Base-by-base conservation (phyloP, 306 rosid genomes). In the Cicer pinnatifidum region DNA sequence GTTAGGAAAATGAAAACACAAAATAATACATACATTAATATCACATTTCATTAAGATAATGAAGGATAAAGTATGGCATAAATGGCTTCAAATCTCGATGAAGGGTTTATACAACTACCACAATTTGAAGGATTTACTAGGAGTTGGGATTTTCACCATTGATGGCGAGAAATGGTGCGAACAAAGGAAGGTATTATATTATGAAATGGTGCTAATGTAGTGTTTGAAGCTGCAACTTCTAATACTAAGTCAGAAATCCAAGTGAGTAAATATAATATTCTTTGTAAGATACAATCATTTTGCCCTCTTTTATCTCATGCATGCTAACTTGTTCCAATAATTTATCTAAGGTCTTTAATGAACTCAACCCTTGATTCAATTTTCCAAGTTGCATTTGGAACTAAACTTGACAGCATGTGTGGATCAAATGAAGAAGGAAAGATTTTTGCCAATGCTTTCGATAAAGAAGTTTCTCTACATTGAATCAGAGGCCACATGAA, bases 161-260 rank as follows among this genome's bases (percentile, higher is more conserved):
- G 97, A 91, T 76, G 97, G 97, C 9, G 88, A 89, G 41, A 89
- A 87, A 83, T 91, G 97, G 97, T 90, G 88, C 2, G 84, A 91
- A 9, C 94, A 91, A 79, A 91, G 97, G 71, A 91, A 89, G 74
- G 43, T 87, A 71, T 77, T 88, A 58, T 84, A 92, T 81, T 81
- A 91, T 71, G 94, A 75, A 91, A 87, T 78, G 47, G 87, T 65
- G 90, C 92, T 28, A 44, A 85, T 51, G 65, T 78, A 7, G 73
- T 91, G 62, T 89, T 89, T 15, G 90, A 87, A 50, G 83, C 87
- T 13, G 88, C 89, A 40, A 73, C 57, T 73, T 57, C 85, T 46
- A 81, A 80, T 41, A 72, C 53, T 78, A 63, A 46, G 8, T 56
- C 83, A 71, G 97, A 91, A 54, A 84, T 91, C 45, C 97, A 91